Percentiles rank a stretch among this genome's conserved stretches.
These are phyloP conservation scores for Phaffomyces opuntiae DNA, from an alignment of 805 yeast genomes.

Conservation along the genomic window DNA sequence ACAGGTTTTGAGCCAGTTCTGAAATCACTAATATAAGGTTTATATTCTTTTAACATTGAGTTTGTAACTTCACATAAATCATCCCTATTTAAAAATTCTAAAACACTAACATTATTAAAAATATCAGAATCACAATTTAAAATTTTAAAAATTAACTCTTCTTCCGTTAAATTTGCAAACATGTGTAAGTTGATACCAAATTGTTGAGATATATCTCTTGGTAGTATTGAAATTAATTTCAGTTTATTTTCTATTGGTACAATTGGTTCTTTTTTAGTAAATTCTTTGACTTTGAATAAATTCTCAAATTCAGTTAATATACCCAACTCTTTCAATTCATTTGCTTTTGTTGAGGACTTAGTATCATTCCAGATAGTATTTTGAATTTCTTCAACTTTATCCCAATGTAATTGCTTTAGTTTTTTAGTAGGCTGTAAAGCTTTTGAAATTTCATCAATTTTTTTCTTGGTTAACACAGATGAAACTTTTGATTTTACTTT, in stretches of 20 bases:
- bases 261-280: slow-evolving; percentile 20
- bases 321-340: slow-evolving; percentile 49
- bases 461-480: background rate
- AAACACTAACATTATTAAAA: slow-evolving; percentile 44
- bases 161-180: slow-evolving; percentile 46
- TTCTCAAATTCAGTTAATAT: slow-evolving; percentile 58
- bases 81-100: slow-evolving; percentile 68
- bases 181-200: slow-evolving; percentile 72
- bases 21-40: slow-evolving; percentile 56
- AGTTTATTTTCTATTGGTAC: slow-evolving; percentile 34
- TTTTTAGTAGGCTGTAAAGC: slow-evolving; percentile 38
- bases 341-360: slow-evolving; percentile 38
- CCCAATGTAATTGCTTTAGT: slow-evolving; percentile 81
- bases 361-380: slow-evolving; percentile 58
- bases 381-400: slow-evolving; percentile 51
- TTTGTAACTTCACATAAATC: slow-evolving; percentile 55
- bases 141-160: slow-evolving; percentile 46
- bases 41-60: slow-evolving; percentile 46
- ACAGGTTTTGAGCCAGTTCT: slow-evolving; percentile 35
- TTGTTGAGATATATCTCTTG: slow-evolving; percentile 71
- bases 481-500: background rate
- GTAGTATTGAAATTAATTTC: slow-evolving; percentile 47
- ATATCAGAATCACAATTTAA: slow-evolving; percentile 54
- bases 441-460: slow-evolving; percentile 9
- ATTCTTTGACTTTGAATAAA: slow-evolving; percentile 46